These are phyloP conservation scores for Nicotiana paniculata DNA, from an alignment of 257 asterid genomes.

Conservation along the genomic window DNA sequence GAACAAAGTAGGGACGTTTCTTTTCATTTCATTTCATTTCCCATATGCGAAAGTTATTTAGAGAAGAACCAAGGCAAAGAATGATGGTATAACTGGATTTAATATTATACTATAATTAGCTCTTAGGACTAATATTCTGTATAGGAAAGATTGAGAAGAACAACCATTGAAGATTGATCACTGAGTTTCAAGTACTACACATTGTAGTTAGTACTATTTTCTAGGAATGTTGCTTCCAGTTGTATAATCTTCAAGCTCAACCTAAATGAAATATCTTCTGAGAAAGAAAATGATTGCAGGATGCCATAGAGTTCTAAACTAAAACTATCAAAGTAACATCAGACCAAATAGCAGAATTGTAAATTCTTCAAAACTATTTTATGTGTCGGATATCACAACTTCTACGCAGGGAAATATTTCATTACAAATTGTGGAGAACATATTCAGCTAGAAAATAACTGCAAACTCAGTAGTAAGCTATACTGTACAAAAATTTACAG, in stretches of 20 bases:
- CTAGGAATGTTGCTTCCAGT: too few relatives aligned
- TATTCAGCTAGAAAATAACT: neutral
- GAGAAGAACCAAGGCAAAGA: neutral
- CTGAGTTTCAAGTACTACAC: too few relatives aligned
- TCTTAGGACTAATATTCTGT: too few relatives aligned
- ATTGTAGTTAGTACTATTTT: too few relatives aligned
- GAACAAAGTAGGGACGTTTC: neutral
- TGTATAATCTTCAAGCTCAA: neutral
- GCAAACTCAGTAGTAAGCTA: neutral
- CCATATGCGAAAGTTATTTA: too few relatives aligned
- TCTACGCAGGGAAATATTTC: neutral
- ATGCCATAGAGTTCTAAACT: neutral
- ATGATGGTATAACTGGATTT: too few relatives aligned
- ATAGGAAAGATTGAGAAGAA: too few relatives aligned
- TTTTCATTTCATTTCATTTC: neutral
- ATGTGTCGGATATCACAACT: neutral
- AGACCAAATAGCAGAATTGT: neutral
- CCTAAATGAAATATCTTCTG: neutral
- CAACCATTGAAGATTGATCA: too few relatives aligned
- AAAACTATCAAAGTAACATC: neutral
- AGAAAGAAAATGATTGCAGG: neutral
- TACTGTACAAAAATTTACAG: slow-evolving; percentile 4
- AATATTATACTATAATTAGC: too few relatives aligned
- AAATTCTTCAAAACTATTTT: neutral
- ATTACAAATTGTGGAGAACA: neutral